These are phyloP conservation scores for Mycena capillaripes DNA, from an alignment of 768 basidiomycete genomes.

Conservation along the genomic window DNA sequence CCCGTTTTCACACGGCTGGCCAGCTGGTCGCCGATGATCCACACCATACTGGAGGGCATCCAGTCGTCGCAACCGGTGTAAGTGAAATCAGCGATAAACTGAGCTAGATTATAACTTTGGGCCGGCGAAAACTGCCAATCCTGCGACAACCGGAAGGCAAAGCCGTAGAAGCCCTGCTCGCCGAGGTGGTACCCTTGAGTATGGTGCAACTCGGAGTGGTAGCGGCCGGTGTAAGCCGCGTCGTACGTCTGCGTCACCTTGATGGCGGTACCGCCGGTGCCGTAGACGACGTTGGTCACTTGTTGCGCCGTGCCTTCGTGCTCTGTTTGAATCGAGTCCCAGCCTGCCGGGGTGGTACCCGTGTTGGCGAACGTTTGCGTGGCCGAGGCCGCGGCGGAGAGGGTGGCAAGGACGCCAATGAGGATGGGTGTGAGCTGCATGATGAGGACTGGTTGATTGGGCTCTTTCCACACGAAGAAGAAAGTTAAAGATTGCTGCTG, in stretches of 20 bases:
- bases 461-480: not conserved
- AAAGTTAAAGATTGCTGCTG: not conserved
- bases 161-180: conserved; percentile 5
- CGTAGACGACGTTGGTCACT: conserved; percentile 5
- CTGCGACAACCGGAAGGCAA: not conserved
- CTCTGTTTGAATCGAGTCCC: not conserved
- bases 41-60: no score
- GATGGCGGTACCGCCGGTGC: not conserved
- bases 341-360: not conserved
- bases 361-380: not conserved
- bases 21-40: conserved; percentile 18
- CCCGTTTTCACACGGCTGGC: conserved; percentile 6
- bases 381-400: not conserved
- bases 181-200: not conserved
- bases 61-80: conserved; percentile 16
- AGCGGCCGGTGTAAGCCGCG: not conserved
- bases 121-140: conserved; percentile 1
- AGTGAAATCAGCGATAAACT: conserved; percentile 19
- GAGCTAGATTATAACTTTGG: conserved; percentile 7
- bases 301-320: not conserved
- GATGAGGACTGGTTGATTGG: not conserved
- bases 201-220: no score
- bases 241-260: conserved; percentile 2
- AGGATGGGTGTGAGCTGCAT: conserved; percentile 1
- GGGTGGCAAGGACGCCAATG: not conserved